Evolutionary conservation across 225 moss, liverwort and hornwort genomes (phyloP), one percentile per base, ranked within the genome.

Genomic region (Thuidium tamariscinum): DNA sequence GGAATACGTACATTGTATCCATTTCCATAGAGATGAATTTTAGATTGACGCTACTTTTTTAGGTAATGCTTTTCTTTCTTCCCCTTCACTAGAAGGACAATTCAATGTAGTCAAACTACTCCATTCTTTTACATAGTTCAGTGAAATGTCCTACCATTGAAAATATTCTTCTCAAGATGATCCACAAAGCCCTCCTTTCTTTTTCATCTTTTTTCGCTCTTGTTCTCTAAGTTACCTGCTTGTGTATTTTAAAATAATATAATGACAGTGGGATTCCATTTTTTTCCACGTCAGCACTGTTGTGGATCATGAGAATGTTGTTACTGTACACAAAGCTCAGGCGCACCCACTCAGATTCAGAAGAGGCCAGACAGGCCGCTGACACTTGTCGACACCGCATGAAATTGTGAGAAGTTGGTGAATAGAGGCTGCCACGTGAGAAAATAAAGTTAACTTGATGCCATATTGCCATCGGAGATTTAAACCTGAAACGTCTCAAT

Each of bases 51-150:
- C 16, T 42, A 27, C 0, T 70, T 70, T 67, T 27, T 20, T 5
- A 27, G 26, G 9, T 71, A 5, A 71, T 0, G 0, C 3, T 20
- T 68, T 12, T 12, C 2, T 2, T 20, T 5, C 1, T 2, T 9
- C 11, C 1, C 10, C 5, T 29, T 29, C 2, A 44, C 11, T 10
- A 11, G 39, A 15, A 72, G 4, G 6, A 44, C 29, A 44, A 71
- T 29, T 29, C 5, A 29, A 29, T 10, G 16, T 29, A 46, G 3
- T 17, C 29, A 46, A 29, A 72, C 17, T 72, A 6, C 17, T 16
- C 9, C 16, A 1, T 1, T 46, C 17, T 2, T 72, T 71, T 17
- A 8, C 6, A 71, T 3, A 17, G 1, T 44, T n/a, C n/a, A n/a
- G n/a, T 41, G 25, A n/a, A 68, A 68, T 68, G 39, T 4, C 7